These are phyloP conservation scores for Diutina sp. DNA, from an alignment of 1,139 yeast species.

Conservation along the genomic window DNA sequence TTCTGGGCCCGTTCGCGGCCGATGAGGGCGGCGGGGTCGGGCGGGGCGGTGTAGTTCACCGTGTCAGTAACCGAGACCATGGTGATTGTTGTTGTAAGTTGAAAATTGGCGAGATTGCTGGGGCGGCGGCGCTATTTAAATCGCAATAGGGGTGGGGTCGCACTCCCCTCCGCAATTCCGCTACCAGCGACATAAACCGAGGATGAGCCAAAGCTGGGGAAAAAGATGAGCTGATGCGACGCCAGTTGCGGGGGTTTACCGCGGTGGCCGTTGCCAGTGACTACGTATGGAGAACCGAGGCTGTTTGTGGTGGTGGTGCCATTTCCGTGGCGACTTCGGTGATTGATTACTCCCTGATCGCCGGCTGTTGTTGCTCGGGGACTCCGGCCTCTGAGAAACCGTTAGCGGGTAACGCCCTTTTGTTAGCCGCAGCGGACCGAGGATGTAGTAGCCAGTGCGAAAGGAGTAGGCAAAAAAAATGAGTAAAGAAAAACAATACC, in stretches of 20 bases:
- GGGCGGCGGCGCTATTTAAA: not conserved
- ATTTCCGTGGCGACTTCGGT: not conserved
- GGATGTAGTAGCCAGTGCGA: not conserved
- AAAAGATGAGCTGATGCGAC: not conserved
- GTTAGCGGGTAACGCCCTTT: not conserved
- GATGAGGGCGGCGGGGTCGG: constrained; percentile 25
- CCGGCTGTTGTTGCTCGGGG: not conserved
- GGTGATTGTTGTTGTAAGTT: not conserved
- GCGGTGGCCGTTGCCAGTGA: not conserved
- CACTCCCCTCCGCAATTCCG: not conserved
- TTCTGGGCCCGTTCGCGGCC: constrained; percentile 21
- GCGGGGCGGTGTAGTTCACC: constrained; percentile 10
- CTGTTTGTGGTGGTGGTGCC: not conserved
- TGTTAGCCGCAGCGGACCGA: not conserved
- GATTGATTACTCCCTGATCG: too few relatives aligned
- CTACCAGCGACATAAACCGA: not conserved
- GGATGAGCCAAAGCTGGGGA: not conserved
- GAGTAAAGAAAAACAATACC: not conserved
- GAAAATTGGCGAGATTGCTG: not conserved
- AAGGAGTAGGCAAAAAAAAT: too few relatives aligned
- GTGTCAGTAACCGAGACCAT: constrained; percentile 5
- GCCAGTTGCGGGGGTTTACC: not conserved
- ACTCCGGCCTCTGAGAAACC: not conserved
- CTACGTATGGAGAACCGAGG: not conserved
- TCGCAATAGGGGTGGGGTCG: not conserved